Conservation (phyloP, 2,329 filamentous ascomycete species). For the Fusarium sp. region DNA sequence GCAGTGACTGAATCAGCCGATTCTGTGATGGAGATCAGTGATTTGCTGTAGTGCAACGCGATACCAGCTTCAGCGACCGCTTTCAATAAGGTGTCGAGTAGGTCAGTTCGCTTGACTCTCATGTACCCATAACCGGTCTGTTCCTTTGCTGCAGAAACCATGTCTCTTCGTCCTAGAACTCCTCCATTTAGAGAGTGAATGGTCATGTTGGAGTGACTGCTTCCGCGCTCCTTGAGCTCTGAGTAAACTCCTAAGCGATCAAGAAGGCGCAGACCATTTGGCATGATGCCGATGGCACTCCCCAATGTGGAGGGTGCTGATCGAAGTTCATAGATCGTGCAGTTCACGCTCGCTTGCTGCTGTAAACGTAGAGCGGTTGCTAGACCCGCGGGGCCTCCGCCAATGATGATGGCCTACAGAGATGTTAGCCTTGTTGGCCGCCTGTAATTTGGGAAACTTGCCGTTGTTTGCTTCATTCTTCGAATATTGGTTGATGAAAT, state of each 20-base stretch:
- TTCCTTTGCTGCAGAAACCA: not conserved
- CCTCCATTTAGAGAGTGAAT: not conserved
- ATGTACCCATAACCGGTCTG: not conserved
- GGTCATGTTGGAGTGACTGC: not conserved
- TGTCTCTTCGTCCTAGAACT: not conserved
- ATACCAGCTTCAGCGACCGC: not conserved
- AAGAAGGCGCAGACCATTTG: not conserved
- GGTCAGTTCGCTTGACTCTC: not conserved
- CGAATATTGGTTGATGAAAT: not conserved
- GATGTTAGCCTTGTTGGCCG: not conserved
- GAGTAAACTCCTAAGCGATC: not conserved
- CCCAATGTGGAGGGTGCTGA: not conserved
- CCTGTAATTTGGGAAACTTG: not conserved
- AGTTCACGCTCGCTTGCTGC: not conserved
- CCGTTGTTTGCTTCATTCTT: not conserved
- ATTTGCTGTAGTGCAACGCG: not conserved
- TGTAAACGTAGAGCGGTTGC: not conserved
- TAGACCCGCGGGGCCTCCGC: not conserved
- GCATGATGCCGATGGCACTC: not conserved
- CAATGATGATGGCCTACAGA: not conserved
- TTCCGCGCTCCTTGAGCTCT: not conserved
- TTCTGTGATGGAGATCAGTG: not conserved
- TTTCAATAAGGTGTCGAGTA: not conserved
- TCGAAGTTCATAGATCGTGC: not conserved
- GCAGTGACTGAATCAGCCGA: not conserved